Evolutionary conservation across 2,329 filamentous ascomycete genomes (phyloP).

Genomic region (Blastomyces percursus): DNA sequence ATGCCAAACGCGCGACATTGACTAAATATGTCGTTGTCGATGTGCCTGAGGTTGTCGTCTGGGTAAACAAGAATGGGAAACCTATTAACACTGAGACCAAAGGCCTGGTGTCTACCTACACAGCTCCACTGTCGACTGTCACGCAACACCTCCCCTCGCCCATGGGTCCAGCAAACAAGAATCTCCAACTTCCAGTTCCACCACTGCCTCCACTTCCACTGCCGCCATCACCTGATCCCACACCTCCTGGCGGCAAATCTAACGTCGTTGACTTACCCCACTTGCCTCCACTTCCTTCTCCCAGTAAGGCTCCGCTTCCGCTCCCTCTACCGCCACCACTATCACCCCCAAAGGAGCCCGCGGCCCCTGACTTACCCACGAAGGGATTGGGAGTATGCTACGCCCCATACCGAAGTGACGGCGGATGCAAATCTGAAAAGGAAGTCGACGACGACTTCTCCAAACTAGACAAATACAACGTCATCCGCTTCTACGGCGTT

Average conservation of each 20-base stretch:
- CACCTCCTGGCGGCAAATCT: not conserved
- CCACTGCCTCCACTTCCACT: too few relatives aligned
- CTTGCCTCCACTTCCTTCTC: not conserved
- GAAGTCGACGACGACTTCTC: conserved; percentile 57
- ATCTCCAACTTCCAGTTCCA: not conserved
- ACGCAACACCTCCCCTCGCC: not conserved
- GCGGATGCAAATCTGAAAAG: conserved; percentile 54
- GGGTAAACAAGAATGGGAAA: conserved; percentile 49
- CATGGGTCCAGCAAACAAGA: not conserved
- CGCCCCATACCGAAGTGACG: conserved; percentile 46
- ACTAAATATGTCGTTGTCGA: conserved; percentile 29
- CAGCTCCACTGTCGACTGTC: conserved; percentile 26
- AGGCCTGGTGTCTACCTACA: conserved; percentile 45
- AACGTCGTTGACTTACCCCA: not conserved
- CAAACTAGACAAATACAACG: conserved; percentile 46
- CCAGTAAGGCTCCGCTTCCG: not conserved
- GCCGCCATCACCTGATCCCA: not conserved
- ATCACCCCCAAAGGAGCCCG: not conserved
- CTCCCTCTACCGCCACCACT: not conserved
- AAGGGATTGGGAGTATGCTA: conserved; percentile 44
- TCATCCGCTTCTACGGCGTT: conserved; percentile 67
- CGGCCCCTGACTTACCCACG: not conserved
- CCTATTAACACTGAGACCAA: conserved; percentile 31
- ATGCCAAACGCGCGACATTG: conserved; percentile 29
- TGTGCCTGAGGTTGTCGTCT: conserved; percentile 45